Percentiles rank a stretch among this genome's conserved stretches.
Conservation (phyloP, 441 rosid genomes). For the Syzygium malaccense region DNA sequence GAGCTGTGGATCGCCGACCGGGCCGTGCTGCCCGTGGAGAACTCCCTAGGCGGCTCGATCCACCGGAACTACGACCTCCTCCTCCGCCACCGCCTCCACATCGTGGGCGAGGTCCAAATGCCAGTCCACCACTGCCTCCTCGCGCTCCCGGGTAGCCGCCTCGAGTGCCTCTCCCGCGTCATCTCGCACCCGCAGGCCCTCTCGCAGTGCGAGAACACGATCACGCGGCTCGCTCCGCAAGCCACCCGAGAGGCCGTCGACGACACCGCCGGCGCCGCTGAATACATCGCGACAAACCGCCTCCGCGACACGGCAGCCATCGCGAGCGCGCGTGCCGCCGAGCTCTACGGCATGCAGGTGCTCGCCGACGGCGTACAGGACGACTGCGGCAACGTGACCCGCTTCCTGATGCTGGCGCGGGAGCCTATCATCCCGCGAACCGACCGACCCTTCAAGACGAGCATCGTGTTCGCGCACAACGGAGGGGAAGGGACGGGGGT, state of each 20-base stretch:
- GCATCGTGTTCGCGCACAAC: constrained; percentile 91
- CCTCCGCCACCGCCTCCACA: constrained; percentile 92
- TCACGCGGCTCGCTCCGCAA: constrained; percentile 66
- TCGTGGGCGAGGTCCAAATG: constrained; percentile 88
- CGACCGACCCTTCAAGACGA: constrained; percentile 92
- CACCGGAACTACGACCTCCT: constrained; percentile 92
- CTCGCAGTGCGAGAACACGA: constrained; percentile 80
- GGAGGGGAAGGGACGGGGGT: constrained; percentile 73
- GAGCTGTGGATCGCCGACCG: constrained; percentile 98
- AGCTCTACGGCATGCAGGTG: constrained; percentile 68
- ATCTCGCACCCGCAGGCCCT: constrained; percentile 96
- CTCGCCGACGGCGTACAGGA: constrained; percentile 92
- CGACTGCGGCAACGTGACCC: constrained; percentile 84
- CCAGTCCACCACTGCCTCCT: constrained; percentile 94
- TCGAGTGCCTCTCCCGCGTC: constrained; percentile 66
- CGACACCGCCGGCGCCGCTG: constrained; percentile 96
- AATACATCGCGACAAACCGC: constrained; percentile 60
- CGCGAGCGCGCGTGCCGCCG: constrained; percentile 91
- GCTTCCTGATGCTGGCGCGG: constrained; percentile 92
- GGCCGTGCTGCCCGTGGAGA: constrained; percentile 82
- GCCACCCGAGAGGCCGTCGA: constrained; percentile 88
- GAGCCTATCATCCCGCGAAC: constrained; percentile 94
- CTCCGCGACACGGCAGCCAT: constrained; percentile 85
- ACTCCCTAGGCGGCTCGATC: constrained; percentile 91
- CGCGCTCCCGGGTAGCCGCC: constrained; percentile 74